phyloP scores from a whole-genome alignment of 2,329 filamentous ascomycete genomes.

The Fusarium torreyae region DNA sequence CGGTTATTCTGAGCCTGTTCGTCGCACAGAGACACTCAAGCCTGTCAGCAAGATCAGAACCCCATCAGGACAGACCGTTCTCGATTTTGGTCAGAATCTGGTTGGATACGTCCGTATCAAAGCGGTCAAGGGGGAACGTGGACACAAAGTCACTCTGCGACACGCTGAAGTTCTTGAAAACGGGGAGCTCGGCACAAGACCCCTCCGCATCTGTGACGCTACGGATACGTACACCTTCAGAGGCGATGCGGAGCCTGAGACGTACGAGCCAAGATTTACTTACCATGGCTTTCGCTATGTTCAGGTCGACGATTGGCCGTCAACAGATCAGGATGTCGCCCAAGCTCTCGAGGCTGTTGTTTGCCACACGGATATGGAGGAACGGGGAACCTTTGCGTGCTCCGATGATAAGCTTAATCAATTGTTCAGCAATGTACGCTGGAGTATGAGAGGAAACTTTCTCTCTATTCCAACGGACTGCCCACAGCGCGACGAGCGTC shows the following conservation, averaged over 20 bases:
- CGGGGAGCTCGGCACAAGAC: constrained; percentile 57
- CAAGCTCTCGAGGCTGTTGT: constrained; percentile 52
- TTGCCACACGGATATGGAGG: constrained; percentile 68
- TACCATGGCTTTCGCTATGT: constrained; percentile 71
- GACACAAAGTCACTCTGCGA: constrained; percentile 60
- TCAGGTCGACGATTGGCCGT: constrained; percentile 63
- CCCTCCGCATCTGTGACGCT: constrained; percentile 65
- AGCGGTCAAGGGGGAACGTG: constrained; percentile 53
- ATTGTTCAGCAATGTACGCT: constrained; percentile 68
- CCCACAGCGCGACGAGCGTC: constrained; percentile 68
- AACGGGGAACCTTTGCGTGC: constrained; percentile 66
- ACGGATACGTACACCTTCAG: constrained; percentile 61
- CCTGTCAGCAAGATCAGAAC: constrained; percentile 53
- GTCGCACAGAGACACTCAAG: constrained; percentile 53
- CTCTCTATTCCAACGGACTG: constrained; percentile 71
- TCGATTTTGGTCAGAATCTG: constrained; percentile 72
- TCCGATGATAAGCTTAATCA: constrained; percentile 68
- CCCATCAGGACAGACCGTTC: constrained; percentile 60
- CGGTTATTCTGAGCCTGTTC: constrained; percentile 62
- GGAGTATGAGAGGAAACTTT: constrained; percentile 73
- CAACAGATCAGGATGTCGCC: constrained; percentile 38
- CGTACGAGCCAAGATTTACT: constrained; percentile 64
- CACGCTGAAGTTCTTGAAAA: constrained; percentile 71
- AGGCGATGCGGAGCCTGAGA: constrained; percentile 34
- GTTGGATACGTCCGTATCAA: constrained; percentile 65